Evolutionary conservation across 148 eudicot species (phyloP).

Genomic region (Amaranthus cruentus): DNA sequence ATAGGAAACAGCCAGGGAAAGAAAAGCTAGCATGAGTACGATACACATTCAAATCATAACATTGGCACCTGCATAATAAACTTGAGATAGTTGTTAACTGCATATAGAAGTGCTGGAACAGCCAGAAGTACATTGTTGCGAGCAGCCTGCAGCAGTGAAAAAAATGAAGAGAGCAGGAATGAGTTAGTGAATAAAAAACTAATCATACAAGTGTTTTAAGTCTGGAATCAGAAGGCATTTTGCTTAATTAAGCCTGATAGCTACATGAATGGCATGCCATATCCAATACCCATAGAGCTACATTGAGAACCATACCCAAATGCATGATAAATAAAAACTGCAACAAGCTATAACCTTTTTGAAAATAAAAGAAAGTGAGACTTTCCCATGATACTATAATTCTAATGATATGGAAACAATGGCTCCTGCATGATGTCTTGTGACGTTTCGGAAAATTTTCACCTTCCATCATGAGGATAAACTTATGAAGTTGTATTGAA

Average conservation of each 20-base stretch:
- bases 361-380: no score
- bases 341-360: no score
- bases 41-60: background rate
- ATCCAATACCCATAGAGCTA: background rate
- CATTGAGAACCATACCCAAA: no score
- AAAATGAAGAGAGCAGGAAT: conserved; percentile 4
- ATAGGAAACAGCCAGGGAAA: background rate
- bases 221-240: background rate
- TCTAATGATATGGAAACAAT: no score
- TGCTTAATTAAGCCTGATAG: background rate
- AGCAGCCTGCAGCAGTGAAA: conserved; percentile 70
- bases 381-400: no score
- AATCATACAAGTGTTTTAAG: background rate
- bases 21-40: background rate
- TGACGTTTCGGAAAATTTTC: background rate
- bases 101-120: conserved; percentile 68
- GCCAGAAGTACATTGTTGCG: conserved; percentile 86
- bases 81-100: conserved; percentile 88
- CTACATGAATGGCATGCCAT: background rate
- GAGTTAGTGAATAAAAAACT: background rate
- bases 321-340: no score
- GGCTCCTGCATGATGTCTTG: background rate
- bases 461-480: no score
- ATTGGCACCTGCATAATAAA: conserved; percentile 64
- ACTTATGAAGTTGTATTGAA: no score